Evolutionary conservation across 2,329 filamentous ascomycete species (phyloP), one percentile per base, ranked within the genome.

Genomic region (Aspergillus amoenus): DNA sequence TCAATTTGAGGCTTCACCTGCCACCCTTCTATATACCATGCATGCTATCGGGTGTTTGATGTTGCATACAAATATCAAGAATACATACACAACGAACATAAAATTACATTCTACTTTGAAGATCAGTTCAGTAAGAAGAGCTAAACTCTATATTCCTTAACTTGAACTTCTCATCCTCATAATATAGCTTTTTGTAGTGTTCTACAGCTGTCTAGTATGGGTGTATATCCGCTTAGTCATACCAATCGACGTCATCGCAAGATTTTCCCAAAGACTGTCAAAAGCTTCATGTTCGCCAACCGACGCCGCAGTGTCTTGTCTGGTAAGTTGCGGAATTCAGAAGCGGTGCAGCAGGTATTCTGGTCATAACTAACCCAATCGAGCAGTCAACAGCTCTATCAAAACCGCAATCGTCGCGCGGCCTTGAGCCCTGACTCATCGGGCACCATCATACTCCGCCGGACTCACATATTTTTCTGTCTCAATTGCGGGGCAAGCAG

Each of bases 191-290:
- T 24, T 24, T 24, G 24, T 7, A 24, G 7, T 21, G 22, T 24
- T 24, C 22, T 24, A 24, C 22, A 24, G 7, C 7, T 24, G 8
- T 44, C 5, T 44, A 27, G 15, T n/a, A 5, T 24, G 43, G 21
- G 12, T 47, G 7, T 7, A 21, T 46, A 15, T n/a, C 13, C 34
- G 61, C 59, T 63, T 59, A 63, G 61, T 63, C 61, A 63, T 55
- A 11, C 37, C 8, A 54, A 47, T 22, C 57, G 59, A 63, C 60
- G 59, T 63, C 61, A 63, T 63, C 53, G 50, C 27, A 60, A 55
- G 50, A 55, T 61, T 63, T 62, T 57, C 58, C 42, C 43, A 42
- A 48, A 34, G 34, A 44, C 51, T 21, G 27, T 52, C 43, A 18
- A 43, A 4, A 48, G 39, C 44, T 40, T 54, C 55, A 54, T 41